Evolutionary conservation across 2,329 filamentous ascomycete species (phyloP), one percentile per base, ranked within the genome.

Genomic region (Aspergillus terreus): DNA sequence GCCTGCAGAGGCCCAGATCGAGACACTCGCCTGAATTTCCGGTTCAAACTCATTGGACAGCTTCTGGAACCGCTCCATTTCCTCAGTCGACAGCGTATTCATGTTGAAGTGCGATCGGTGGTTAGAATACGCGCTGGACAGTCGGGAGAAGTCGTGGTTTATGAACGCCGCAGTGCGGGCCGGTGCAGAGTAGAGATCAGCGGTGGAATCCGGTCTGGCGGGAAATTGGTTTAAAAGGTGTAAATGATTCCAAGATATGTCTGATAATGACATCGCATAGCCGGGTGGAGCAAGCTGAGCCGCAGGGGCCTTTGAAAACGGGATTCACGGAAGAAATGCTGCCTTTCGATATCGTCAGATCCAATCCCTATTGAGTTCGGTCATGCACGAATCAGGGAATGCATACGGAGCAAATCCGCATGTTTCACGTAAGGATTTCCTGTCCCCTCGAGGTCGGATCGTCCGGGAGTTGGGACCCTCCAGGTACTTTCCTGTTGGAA

Each of bases 41-140:
- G 82, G 77, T 64, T 83, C 76, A 59, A 81, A 86, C 52, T 79
- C 75, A 64, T 81, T 81, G 59, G 82, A 84, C 55, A 84, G 73
- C 65, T 82, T 78, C 71, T 85, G 82, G 66, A 85, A 75, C 51
- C 81, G 76, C 58, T 82, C 81, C 64, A 84, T 74, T 58, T 85
- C 82, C 50, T 83, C 80, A 46, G 68, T 60, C 9, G 72, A 72
- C 38, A 72, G 61, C 17, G 68, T 60, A 49, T 68, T 68, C 71
- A 75, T 74, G 48, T 66, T 64, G 60, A 56, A 58, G 40, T 50
- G 40, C 33, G 54, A 32, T 44, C 51, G 45, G 50, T 47, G 38
- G 47, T 53, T 27, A 38, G 45, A 17, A 49, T 54, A 53, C 44
- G 63, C 46, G 35, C 54, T 53, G 27, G 62, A 59, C 21, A 62